These are phyloP conservation scores for Scenedesmus sp. DNA, from an alignment of 163 green algal species.

Conservation along the genomic window DNA sequence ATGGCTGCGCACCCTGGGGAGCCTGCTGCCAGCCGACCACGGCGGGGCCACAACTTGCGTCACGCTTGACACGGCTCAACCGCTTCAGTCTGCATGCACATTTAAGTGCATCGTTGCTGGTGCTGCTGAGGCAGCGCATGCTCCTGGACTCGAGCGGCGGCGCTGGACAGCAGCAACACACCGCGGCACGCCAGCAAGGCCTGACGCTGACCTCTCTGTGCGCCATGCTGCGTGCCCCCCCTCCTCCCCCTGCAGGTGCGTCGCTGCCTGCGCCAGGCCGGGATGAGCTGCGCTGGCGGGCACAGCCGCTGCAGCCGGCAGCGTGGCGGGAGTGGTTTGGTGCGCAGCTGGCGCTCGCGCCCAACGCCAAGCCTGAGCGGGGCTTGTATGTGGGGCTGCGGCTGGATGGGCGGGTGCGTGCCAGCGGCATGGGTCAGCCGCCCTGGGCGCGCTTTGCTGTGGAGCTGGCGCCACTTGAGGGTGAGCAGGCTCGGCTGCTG, in stretches of 20 bases:
- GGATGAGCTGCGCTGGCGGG: slow-evolving; percentile 71
- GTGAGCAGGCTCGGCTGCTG: slow-evolving; percentile 43
- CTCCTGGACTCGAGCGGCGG: neutral
- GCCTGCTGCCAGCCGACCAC: too few relatives aligned
- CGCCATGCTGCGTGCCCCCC: neutral
- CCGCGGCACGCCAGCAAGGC: neutral
- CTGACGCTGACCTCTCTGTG: neutral
- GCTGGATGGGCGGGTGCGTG: slow-evolving; percentile 79
- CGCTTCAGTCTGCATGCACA: too few relatives aligned
- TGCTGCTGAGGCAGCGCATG: neutral
- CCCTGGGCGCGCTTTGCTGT: slow-evolving; percentile 78
- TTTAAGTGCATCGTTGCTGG: too few relatives aligned
- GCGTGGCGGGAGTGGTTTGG: slow-evolving; percentile 85
- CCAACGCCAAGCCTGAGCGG: slow-evolving; percentile 66
- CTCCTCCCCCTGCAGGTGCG: neutral
- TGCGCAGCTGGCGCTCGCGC: slow-evolving; percentile 73
- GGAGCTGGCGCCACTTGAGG: slow-evolving; percentile 81
- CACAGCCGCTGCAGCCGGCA: slow-evolving; percentile 63
- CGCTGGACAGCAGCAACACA: neutral
- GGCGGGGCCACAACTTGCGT: too few relatives aligned
- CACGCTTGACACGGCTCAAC: too few relatives aligned
- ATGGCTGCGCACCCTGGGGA: neutral
- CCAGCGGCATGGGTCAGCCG: slow-evolving; percentile 73
- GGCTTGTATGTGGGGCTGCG: slow-evolving; percentile 89
- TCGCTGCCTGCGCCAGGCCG: neutral